Conservation (phyloP, 495 filamentous ascomycete genomes). For the Xylaria palmicola region DNA sequence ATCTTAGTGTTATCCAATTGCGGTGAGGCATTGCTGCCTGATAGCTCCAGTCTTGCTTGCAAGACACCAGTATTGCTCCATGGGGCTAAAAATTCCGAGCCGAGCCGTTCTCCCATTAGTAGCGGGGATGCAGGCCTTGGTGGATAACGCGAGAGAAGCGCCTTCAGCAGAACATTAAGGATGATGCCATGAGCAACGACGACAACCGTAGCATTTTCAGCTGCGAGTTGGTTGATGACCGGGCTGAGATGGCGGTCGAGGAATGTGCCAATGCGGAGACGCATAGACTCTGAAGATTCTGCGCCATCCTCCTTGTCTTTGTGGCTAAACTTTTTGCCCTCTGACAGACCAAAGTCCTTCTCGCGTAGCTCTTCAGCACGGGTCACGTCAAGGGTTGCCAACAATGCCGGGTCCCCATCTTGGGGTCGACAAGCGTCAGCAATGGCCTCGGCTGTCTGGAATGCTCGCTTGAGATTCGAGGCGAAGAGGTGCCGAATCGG, state of each 20-base stretch:
- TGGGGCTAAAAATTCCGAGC: slow-evolving; percentile 21
- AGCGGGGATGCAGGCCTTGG: slow-evolving; percentile 29
- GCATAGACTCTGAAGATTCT: slow-evolving; percentile 67
- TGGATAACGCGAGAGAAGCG: slow-evolving; percentile 56
- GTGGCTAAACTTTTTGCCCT: slow-evolving; percentile 55
- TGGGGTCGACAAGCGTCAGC: slow-evolving; percentile 47
- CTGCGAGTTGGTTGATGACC: slow-evolving; percentile 41
- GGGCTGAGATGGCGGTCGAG: slow-evolving; percentile 60
- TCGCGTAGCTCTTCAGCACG: slow-evolving; percentile 61
- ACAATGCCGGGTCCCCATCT: not conserved
- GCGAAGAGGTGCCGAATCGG: slow-evolving; percentile 66
- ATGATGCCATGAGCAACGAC: slow-evolving; percentile 82
- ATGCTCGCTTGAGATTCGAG: slow-evolving; percentile 75
- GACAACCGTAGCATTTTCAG: slow-evolving; percentile 44
- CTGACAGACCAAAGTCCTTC: slow-evolving; percentile 69
- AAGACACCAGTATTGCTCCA: slow-evolving; percentile 48
- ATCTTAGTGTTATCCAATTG: not conserved
- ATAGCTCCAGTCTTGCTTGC: slow-evolving; percentile 21
- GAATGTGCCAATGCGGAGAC: slow-evolving; percentile 58
- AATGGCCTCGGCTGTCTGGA: slow-evolving; percentile 66
- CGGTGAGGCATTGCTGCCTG: not conserved
- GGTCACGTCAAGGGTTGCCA: slow-evolving; percentile 34
- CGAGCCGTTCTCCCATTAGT: slow-evolving; percentile 24
- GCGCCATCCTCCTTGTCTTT: slow-evolving; percentile 24
- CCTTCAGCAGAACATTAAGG: slow-evolving; percentile 63